Percentiles rank a stretch among this genome's conserved stretches.
These are phyloP conservation scores for Takakia lepidozioides DNA, from an alignment of 225 moss, liverwort and hornwort species.

Conservation along the genomic window DNA sequence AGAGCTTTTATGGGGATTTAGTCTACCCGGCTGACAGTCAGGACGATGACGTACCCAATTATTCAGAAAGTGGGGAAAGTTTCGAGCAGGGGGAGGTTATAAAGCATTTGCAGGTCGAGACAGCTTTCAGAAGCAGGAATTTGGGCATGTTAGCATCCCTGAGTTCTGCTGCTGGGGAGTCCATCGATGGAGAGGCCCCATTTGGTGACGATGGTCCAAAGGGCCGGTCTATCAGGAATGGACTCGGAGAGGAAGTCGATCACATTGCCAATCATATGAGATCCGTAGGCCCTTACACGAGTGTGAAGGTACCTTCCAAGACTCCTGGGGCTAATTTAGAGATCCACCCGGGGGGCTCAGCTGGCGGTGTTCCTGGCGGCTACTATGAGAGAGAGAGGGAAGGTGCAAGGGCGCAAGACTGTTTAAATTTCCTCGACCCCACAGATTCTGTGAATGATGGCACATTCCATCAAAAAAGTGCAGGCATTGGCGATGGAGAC, in stretches of 20 bases:
- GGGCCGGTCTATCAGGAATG: constrained; percentile 13
- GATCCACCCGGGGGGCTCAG: constrained; percentile 5
- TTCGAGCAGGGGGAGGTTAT: no score
- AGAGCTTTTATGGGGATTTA: constrained; percentile 11
- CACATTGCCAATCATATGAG: constrained; percentile 3
- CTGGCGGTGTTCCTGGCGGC: constrained; percentile 10
- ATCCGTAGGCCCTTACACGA: constrained; percentile 3
- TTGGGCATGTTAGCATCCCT: constrained; percentile 41
- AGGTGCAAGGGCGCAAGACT: constrained; percentile 14
- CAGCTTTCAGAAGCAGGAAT: constrained; percentile 1
- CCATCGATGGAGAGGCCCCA: constrained; percentile 61
- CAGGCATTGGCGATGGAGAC: constrained; percentile 15
- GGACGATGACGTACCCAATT: constrained; percentile 13
- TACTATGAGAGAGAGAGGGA: no score
- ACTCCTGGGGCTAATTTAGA: constrained; percentile 12
- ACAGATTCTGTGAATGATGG: neutral
- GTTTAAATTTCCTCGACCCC: constrained; percentile 10
- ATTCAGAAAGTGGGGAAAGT: no score
- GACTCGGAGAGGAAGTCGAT: constrained; percentile 12
- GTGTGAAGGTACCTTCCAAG: constrained; percentile 4
- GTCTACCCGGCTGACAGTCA: constrained; percentile 8
- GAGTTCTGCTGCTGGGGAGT: constrained; percentile 69
- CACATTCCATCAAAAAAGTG: constrained; percentile 3
- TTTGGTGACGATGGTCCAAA: constrained; percentile 22
- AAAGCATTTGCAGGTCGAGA: no score